Conservation (phyloP, 1,284 basidiomycete genomes). For the Trichosporon inkin region DNA sequence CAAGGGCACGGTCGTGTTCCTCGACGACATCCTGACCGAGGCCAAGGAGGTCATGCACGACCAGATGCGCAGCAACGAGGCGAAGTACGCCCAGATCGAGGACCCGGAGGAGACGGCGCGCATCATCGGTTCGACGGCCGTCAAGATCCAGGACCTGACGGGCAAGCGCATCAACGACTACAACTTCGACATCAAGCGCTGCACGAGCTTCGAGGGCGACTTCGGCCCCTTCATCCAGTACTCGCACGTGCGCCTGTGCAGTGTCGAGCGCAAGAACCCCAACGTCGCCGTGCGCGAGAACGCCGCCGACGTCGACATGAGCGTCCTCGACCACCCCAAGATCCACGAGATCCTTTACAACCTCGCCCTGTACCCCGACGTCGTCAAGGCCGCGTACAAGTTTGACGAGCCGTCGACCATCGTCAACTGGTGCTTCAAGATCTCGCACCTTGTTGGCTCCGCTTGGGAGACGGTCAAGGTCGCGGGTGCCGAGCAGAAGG, state of each 20-base stretch:
- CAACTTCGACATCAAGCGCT: slow-evolving; percentile 88
- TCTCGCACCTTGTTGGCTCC: slow-evolving; percentile 49
- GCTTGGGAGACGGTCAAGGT: slow-evolving; percentile 60
- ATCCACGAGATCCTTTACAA: slow-evolving; percentile 84
- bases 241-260: slow-evolving; percentile 89
- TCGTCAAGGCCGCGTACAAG: slow-evolving; percentile 76
- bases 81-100: slow-evolving; percentile 84
- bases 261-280: slow-evolving; percentile 90
- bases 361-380: slow-evolving; percentile 84
- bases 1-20: slow-evolving; percentile 92
- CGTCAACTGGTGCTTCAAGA: slow-evolving; percentile 56
- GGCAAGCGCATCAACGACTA: slow-evolving; percentile 97
- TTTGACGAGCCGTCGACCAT: slow-evolving; percentile 87
- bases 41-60: slow-evolving; percentile 90
- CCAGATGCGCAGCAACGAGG: slow-evolving; percentile 92
- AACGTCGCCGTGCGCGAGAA: slow-evolving; percentile 67
- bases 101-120: slow-evolving; percentile 76
- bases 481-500: slow-evolving; percentile 64
- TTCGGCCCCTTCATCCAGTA: slow-evolving; percentile 93
- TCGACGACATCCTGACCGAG: slow-evolving; percentile 91
- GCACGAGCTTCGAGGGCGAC: slow-evolving; percentile 95
- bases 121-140: slow-evolving; percentile 89
- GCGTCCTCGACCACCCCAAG: slow-evolving; percentile 65
- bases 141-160: slow-evolving; percentile 98
- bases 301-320: slow-evolving; percentile 65